Percentiles rank a stretch among this genome's conserved stretches.
Evolutionary conservation across 768 basidiomycete species (phyloP).

Genomic region (Tylopilus rubrobrunneus): DNA sequence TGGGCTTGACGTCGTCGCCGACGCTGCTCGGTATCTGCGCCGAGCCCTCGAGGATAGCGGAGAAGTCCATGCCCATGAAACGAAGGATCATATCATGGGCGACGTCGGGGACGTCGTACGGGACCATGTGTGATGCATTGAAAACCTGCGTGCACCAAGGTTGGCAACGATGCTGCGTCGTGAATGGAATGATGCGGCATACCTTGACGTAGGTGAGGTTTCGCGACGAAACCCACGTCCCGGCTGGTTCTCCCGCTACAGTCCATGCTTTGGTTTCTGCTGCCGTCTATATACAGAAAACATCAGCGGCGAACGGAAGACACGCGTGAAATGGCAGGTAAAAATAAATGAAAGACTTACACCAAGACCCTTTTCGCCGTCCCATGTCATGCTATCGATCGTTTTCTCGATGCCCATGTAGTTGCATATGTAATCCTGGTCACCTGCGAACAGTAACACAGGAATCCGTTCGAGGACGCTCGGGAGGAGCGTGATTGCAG

Average conservation of each 20-base stretch:
- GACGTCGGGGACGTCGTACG: slow-evolving; percentile 80
- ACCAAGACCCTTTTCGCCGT: slow-evolving; percentile 76
- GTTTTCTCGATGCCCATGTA: slow-evolving; percentile 86
- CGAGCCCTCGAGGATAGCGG: slow-evolving; percentile 72
- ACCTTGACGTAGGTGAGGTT: slow-evolving; percentile 95
- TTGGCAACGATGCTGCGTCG: background rate
- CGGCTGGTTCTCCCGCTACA: slow-evolving; percentile 73
- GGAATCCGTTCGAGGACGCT: slow-evolving; percentile 73
- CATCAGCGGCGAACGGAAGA: background rate
- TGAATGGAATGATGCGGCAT: background rate
- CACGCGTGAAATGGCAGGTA: background rate
- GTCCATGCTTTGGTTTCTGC: slow-evolving; percentile 69
- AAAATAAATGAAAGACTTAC: slow-evolving; percentile 42
- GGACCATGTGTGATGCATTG: slow-evolving; percentile 96
- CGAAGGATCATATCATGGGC: slow-evolving; percentile 98
- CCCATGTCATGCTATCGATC: slow-evolving; percentile 84
- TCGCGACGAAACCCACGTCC: slow-evolving; percentile 86
- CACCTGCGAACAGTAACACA: slow-evolving; percentile 89
- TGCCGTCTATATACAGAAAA: slow-evolving; percentile 44
- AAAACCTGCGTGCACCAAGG: slow-evolving; percentile 51
- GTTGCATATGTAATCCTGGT: slow-evolving; percentile 97
- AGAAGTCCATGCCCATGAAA: slow-evolving; percentile 92
- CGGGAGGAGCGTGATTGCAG: slow-evolving; percentile 76
- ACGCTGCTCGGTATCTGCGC: slow-evolving; percentile 79
- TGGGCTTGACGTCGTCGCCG: slow-evolving; percentile 67